Base-by-base conservation (phyloP, 805 yeast species). In the Myxozyma udenii region DNA sequence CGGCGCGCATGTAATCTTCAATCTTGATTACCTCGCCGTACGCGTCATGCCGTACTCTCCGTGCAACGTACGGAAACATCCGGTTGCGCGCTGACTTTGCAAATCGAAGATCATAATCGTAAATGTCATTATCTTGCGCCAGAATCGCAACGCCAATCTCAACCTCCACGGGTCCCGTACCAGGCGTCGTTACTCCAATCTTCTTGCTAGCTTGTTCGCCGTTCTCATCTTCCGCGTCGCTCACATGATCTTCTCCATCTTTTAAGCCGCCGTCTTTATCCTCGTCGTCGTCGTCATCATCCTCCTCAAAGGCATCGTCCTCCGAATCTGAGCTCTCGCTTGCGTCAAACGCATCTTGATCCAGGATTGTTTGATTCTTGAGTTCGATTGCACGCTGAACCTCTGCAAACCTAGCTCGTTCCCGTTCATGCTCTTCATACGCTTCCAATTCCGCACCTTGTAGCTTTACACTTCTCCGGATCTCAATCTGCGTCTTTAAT, bases 21-120 rank as follows among this genome's bases (percentile, higher is more conserved):
- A 77, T 76, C 55, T 84, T 82, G 19, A 90, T 81, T 1, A 83
- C 69, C 50, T 80, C 83, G 26, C 99, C 99, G 66, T 91, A 93
- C 59, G 91, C 97, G 64, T 93, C 98, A 42, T 76, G 71, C 58
- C 85, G 80, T 14, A 43, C 39, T 22, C 77, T 71, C 60, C 79
- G 78, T 1, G 78, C 76, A 35, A 79, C 71, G 60, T 73, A 85
- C 11, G 96, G 98, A 64, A 91, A 93, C 86, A 85, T 84, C 40
- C 37, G 35, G 41, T 55, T 54, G 21, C 43, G 40, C 36, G 28
- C 21, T 5, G 46, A 24, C 35, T 39, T 40, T 6, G 73, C 78
- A 42, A 63, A 61, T 4, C 77, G 72, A 39, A 83, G 78, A 62
- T 84, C 87, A 47, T 68, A 72, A 60, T 78, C 82, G 63, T 81